phyloP scores from a whole-genome alignment of 129 eudicot genomes.

The Logfia minima region DNA sequence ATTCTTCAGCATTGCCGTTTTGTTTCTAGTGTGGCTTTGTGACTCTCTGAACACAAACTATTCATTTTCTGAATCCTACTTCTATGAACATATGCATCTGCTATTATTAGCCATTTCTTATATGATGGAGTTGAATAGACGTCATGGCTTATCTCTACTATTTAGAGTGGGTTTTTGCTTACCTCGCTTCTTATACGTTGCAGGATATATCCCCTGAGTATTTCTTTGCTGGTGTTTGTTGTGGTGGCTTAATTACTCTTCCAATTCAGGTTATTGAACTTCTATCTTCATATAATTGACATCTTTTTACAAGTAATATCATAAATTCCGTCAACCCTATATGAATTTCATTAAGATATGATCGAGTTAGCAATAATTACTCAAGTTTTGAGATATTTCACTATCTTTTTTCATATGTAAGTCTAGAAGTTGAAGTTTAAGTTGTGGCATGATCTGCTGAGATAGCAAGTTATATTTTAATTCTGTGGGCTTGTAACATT shows the following conservation, averaged over 20 bases:
- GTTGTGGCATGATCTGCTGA: neutral
- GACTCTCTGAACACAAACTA: neutral
- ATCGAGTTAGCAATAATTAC: neutral
- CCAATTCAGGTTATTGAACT: constrained; percentile 69
- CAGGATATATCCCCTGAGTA: constrained; percentile 90
- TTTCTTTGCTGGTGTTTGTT: constrained; percentile 95
- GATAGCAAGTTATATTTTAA: neutral
- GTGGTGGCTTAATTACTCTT: constrained; percentile 88
- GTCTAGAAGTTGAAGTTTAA: neutral
- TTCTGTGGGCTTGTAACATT: neutral
- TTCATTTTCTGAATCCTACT: neutral
- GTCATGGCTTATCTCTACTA: neutral
- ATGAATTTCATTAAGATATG: neutral
- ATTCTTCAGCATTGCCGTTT: neutral
- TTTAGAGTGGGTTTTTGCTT: neutral
- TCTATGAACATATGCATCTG: neutral
- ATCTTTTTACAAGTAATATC: constrained; percentile 7
- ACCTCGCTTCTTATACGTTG: constrained; percentile 16
- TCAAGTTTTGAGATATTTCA: neutral
- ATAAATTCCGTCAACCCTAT: neutral
- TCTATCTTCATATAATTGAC: constrained; percentile 9
- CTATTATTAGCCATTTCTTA: neutral
- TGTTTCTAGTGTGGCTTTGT: neutral
- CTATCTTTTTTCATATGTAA: neutral
- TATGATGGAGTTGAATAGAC: neutral